Percentiles rank a stretch among this genome's conserved stretches.
phyloP scores from a whole-genome alignment of 1,284 basidiomycete genomes.

The Xanthoconium separans region DNA sequence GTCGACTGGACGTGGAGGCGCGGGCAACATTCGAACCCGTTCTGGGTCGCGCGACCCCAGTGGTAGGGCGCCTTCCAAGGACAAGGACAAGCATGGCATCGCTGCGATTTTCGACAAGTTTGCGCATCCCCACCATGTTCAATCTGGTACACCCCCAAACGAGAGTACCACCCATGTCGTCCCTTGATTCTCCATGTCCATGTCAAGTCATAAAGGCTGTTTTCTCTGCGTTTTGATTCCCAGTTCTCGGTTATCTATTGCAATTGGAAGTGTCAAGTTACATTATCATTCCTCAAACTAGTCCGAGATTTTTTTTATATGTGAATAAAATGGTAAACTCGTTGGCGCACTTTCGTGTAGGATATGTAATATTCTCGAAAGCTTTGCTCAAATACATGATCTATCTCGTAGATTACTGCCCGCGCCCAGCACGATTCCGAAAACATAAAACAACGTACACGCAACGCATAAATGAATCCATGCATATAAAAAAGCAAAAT shows the following conservation, averaged over 20 bases:
- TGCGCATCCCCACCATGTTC: constrained; percentile 22
- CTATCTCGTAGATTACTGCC: constrained; percentile 3
- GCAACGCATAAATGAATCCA: constrained; percentile 1
- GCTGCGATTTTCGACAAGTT: constrained; percentile 32
- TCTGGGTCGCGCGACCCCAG: constrained; percentile 40
- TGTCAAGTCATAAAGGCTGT: background rate
- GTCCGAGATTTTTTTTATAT: background rate
- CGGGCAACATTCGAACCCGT: constrained; percentile 63
- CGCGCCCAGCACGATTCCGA: constrained; percentile 13
- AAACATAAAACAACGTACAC: constrained; percentile 7
- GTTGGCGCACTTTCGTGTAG: background rate
- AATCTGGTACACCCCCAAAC: background rate
- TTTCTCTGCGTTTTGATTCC: background rate
- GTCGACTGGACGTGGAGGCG: constrained; percentile 70
- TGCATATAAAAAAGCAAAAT: constrained; percentile 1
- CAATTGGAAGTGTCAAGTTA: background rate
- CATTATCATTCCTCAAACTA: background rate
- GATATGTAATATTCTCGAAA: background rate
- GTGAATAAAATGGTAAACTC: background rate
- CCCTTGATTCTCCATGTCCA: background rate
- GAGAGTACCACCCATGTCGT: background rate
- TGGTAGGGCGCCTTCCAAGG: constrained; percentile 28
- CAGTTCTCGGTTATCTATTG: background rate
- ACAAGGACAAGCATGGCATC: constrained; percentile 34
- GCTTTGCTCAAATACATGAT: background rate